Evolutionary conservation across 169 alveolate species (phyloP).

Genomic region (Plasmodium gonderi): DNA sequence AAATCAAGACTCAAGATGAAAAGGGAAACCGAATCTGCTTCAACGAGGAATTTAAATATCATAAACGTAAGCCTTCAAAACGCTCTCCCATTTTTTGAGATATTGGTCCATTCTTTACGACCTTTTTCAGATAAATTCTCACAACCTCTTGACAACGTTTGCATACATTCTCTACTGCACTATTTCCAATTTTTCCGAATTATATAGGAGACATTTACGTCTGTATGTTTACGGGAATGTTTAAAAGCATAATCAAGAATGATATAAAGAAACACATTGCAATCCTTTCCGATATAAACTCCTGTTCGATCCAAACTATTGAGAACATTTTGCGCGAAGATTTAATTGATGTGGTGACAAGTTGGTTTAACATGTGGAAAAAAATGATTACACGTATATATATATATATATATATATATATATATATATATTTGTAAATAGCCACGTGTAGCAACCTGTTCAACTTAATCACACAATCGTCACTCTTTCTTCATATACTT

Average conservation of each 20-base stretch:
- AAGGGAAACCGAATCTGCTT: neutral
- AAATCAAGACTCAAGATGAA: constrained; percentile 4
- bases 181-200: neutral
- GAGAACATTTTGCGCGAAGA: constrained; percentile 68
- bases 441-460: neutral
- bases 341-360: constrained; percentile 30
- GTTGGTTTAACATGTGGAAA: constrained; percentile 38
- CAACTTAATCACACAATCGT: neutral
- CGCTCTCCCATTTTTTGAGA: neutral
- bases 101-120: too few species aligned
- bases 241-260: constrained; percentile 59
- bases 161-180: neutral
- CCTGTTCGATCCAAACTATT: constrained; percentile 60
- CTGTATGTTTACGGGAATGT: constrained; percentile 73
- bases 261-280: constrained; percentile 37
- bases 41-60: constrained; percentile 30
- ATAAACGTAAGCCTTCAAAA: constrained; percentile 44
- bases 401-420: neutral
- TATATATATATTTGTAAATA: neutral
- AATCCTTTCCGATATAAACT: constrained; percentile 35
- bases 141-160: too few species aligned
- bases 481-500: neutral
- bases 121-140: too few species aligned
- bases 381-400: neutral
- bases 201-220: constrained; percentile 53